A percentile compares a stretch with the other conserved stretches of the same genome.
phyloP scores from a whole-genome alignment of 495 filamentous ascomycete species.

The Aspergillus wentii region DNA sequence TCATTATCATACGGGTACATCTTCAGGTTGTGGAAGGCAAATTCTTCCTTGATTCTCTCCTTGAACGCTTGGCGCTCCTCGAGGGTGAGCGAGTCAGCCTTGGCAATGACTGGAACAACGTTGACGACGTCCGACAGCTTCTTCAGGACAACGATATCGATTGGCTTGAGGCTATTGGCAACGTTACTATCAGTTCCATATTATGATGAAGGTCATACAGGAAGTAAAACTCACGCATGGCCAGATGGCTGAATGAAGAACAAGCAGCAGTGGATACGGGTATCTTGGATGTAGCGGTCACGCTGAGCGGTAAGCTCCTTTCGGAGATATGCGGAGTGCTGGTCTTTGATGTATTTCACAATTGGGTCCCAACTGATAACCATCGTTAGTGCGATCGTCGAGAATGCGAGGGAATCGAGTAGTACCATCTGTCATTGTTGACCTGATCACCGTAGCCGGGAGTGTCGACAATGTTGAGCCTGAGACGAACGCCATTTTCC shows the following conservation, averaged over 20 bases:
- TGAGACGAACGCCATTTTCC: constrained; percentile 82
- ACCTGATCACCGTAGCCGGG: constrained; percentile 78
- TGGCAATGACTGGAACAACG: constrained; percentile 97
- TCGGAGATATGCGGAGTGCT: constrained; percentile 98
- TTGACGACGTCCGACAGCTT: constrained; percentile 99
- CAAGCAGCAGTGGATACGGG: constrained; percentile 97
- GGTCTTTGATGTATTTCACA: constrained; percentile 99
- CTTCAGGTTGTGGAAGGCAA: constrained; percentile 98
- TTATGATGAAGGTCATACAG: too few relatives aligned
- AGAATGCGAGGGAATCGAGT: constrained; percentile 1
- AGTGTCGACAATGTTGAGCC: constrained; percentile 76
- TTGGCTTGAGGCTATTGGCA: constrained; percentile 84
- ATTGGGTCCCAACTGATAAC: constrained; percentile 75
- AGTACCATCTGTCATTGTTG: constrained; percentile 75
- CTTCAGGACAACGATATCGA: constrained; percentile 98
- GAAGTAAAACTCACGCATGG: constrained; percentile 64
- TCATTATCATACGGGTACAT: constrained; percentile 99
- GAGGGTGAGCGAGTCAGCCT: constrained; percentile 92
- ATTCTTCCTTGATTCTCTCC: constrained; percentile 98
- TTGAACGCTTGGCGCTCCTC: constrained; percentile 97
- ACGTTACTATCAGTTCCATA: too few relatives aligned
- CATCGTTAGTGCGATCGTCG: constrained; percentile 19
- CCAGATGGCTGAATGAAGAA: constrained; percentile 99
- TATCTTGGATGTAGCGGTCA: constrained; percentile 98
- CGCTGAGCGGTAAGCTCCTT: constrained; percentile 99